Base-by-base conservation (phyloP, 1,139 yeast species). In the Nakaseomyces delphensis region DNA sequence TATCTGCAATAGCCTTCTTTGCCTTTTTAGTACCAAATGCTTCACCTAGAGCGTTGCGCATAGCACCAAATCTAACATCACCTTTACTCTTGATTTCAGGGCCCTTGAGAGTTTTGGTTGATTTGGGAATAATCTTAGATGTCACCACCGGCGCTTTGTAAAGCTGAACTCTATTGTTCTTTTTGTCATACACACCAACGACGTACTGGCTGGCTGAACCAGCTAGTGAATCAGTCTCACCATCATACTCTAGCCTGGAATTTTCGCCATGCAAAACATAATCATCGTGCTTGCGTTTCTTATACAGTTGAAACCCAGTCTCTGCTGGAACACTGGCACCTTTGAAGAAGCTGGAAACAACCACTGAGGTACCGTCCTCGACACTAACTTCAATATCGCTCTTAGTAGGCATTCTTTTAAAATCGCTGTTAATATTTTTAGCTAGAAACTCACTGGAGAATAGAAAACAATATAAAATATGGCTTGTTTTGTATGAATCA, bases 1-100 rank as follows among this genome's bases (percentile, higher is more conserved):
- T 65, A 60, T 82, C 89, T 41, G 76, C 70, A 59, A 93, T 84
- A 30, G 95, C 95, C 57, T 85, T 83, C 67, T 86, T 89, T 48
- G 97, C 96, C 66, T 81, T 89, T 67, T 85, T 86, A 48, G 98
- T 89, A 73, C 99, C 99, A 54, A 91, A 91, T 2, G 94, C 93
- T 64, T 86, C 91, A 59, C 98, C 98, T 56, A 91, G 73, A 3
- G 85, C 84, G 49, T 76, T 83, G 61, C 95, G 74, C 65, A 83
- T 85, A 11, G 70, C 68, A 33, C 70, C 64, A 52, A 69, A 66
- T 55, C 78, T 71, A 11, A 71, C 69, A 47, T 79, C 78, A 28
- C 66, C 63, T 29, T 50, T 56, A 54, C 73, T 77, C 62, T 72
- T 77, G 46, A 83, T 70, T 21, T 70, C 65, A 27, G 91, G 93